These are phyloP conservation scores for Dendrobium nobile DNA, from an alignment of 106 monocot species.

Conservation along the genomic window DNA sequence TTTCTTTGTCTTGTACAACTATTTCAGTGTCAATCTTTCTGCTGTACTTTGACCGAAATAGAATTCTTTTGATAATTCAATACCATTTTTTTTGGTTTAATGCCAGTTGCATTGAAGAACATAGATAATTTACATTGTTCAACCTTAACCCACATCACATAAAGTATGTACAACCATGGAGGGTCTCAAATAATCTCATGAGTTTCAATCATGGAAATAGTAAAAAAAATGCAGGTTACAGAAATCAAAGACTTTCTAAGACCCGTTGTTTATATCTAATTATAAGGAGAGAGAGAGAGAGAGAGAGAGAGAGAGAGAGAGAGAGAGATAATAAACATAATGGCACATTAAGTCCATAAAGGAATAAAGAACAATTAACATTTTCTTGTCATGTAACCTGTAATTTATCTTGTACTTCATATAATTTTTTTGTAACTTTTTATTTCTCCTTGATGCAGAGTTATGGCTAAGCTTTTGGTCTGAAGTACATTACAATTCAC, in stretches of 20 bases:
- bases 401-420: neutral
- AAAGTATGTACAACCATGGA: neutral
- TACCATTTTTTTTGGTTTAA: neutral
- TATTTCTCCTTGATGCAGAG: slow-evolving; percentile 22
- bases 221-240: neutral
- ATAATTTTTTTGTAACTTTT: neutral
- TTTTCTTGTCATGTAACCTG: neutral
- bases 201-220: neutral
- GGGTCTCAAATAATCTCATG: neutral
- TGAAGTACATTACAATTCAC: slow-evolving; percentile 64
- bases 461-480: slow-evolving; percentile 71
- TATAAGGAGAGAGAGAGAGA: neutral
- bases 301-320: neutral
- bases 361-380: neutral
- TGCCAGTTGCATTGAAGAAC: neutral
- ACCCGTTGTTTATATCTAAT: neutral
- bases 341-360: neutral
- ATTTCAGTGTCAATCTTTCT: too few relatives aligned
- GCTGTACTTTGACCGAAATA: neutral
- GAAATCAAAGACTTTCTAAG: neutral
- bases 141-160: neutral
- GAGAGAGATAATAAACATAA: neutral
- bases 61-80: neutral
- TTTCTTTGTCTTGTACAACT: too few relatives aligned
- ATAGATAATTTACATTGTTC: neutral